These are phyloP conservation scores for Rhodomyrtus tomentosa DNA, from an alignment of 345 rosid species.

Conservation along the genomic window DNA sequence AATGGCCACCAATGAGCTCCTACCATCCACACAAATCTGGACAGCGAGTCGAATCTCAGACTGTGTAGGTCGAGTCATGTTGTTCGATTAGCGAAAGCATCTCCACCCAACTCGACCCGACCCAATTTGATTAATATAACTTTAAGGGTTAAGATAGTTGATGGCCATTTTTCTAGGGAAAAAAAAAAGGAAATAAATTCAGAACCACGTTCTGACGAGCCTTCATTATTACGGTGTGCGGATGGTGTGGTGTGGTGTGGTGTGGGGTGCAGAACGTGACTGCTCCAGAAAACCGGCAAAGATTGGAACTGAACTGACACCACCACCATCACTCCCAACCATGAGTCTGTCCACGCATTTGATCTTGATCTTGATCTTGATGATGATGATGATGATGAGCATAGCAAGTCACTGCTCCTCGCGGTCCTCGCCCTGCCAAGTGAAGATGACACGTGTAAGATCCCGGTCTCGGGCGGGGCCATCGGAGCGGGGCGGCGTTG, in stretches of 20 bases:
- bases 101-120: rapidly evolving
- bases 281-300: not conserved
- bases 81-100: not conserved
- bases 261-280: not conserved
- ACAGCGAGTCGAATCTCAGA: rapidly evolving
- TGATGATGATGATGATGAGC: not conserved
- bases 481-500: not conserved
- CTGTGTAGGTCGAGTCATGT: not conserved
- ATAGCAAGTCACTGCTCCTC: not conserved
- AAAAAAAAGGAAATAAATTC: not conserved
- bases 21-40: rapidly evolving
- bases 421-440: not conserved
- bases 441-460: not conserved
- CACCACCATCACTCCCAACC: not conserved
- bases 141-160: not conserved
- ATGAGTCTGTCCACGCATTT: not conserved
- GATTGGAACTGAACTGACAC: not conserved
- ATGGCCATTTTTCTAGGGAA: not conserved
- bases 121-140: too few species aligned
- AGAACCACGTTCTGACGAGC: not conserved
- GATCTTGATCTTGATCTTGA: not conserved
- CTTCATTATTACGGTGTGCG: not conserved
- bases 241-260: not conserved
- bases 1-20: too few species aligned
- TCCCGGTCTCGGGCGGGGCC: not conserved